Evolutionary conservation across 257 asterid genomes (phyloP).

Genomic region (Penstemon davidsonii): DNA sequence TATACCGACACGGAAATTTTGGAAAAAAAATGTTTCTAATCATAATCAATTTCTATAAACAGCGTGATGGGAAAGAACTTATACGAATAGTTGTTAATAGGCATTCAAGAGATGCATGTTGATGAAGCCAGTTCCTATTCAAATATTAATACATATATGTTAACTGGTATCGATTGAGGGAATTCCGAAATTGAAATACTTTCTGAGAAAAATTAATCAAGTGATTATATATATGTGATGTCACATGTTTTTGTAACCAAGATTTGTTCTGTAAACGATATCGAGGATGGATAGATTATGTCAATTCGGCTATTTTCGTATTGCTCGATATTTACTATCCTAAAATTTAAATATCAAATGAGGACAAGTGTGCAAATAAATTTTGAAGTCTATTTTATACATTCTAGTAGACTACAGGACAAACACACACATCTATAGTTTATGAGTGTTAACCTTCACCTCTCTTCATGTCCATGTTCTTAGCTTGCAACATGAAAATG

Average conservation of each 20-base stretch:
- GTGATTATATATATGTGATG: background rate
- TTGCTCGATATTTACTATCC: no score
- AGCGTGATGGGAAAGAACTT: background rate
- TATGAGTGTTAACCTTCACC: no score
- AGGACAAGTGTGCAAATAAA: no score
- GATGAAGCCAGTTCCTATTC: background rate
- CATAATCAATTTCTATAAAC: background rate
- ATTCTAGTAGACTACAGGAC: background rate
- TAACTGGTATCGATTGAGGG: no score
- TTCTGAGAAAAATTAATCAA: background rate
- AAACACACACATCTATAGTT: background rate
- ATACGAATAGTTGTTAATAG: background rate
- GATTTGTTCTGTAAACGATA: background rate
- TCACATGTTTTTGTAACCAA: background rate
- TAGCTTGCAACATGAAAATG: no score
- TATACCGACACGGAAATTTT: background rate
- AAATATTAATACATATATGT: background rate
- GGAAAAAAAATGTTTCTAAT: background rate
- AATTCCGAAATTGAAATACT: no score
- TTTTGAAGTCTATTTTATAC: background rate
- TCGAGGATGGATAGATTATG: background rate
- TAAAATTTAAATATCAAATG: no score
- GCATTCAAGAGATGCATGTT: background rate
- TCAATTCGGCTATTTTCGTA: no score
- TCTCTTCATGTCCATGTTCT: no score